Base-by-base conservation (phyloP, 345 rosid species). In the Camelina hispida region DNA sequence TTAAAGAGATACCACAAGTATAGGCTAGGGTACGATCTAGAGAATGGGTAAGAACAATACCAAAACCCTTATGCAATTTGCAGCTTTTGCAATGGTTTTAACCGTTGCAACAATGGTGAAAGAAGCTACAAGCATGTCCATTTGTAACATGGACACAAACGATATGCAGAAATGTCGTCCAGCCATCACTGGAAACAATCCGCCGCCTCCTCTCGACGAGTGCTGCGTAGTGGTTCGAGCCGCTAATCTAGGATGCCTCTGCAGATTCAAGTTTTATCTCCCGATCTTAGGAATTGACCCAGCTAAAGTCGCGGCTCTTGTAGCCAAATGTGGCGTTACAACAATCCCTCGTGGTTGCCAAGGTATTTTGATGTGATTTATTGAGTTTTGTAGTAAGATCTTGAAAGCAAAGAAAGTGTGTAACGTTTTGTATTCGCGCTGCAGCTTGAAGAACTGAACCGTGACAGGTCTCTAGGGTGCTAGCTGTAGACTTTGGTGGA, bases 251-350 rank as follows among this genome's bases (percentile, higher is more conserved):
- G 58, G 43, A 4, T 90, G 91, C 62, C 83, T 90, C 15, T 88
- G 93, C 73, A 48, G 70, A 54, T 83, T 40, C 76, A 84, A 79
- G 83, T 71, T 23, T 12, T 72, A 67, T 47, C 87, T 87, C 16
- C 91, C 88, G 1, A 44, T 75, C 0, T 9, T 85, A 0, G 81
- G 90, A 30, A 81, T 86, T 55, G 52, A 84, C 6, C 88, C 91
- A 1, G 56, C 70, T 6, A 58, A 66, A 9, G 88, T 89, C 22
- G 64, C 73, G 16, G 87, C 87, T 10, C 80, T 88, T 76, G 84
- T 84, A 12, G 28, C 68, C 40, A 84, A 81, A 56, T 87, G 85
- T 66, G 82, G 85, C 64, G 60, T 83, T 59, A 64, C 51, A 17
- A 61, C 79, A 11, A 5, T 66, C 47, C 86, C 84, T 61, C 83